phyloP scores from a whole-genome alignment of 768 basidiomycete species.

The Trametes cinnabarina region DNA sequence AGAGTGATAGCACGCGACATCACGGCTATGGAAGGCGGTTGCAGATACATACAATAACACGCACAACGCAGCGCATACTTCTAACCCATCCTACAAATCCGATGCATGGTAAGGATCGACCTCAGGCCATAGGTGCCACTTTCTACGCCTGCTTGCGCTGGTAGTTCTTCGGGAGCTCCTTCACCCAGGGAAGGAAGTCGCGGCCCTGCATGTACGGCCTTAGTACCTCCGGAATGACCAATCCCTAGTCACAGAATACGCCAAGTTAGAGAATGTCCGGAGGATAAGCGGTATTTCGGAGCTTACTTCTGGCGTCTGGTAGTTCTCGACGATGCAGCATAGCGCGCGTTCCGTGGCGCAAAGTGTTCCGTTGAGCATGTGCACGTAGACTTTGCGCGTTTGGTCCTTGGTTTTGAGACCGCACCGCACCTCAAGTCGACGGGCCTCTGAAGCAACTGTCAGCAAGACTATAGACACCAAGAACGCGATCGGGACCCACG shows the following conservation, averaged over 20 bases:
- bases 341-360: conserved; percentile 96
- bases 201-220: conserved; percentile 96
- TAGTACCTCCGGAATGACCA: conserved; percentile 85
- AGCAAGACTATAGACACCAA: not conserved
- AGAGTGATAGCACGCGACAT: too few species aligned
- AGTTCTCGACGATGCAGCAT: conserved; percentile 98
- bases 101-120: too few species aligned
- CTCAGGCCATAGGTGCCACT: not conserved
- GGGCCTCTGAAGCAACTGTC: conserved; percentile 62
- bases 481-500: conserved; percentile 54
- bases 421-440: conserved; percentile 89
- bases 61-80: conserved; percentile 7
- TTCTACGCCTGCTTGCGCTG: conserved; percentile 65
- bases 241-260: conserved; percentile 53
- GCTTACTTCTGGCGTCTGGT: conserved; percentile 89
- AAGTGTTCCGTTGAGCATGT: conserved; percentile 98
- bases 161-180: conserved; percentile 73
- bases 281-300: conserved; percentile 10
- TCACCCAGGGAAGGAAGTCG: conserved; percentile 82
- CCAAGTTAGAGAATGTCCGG: not conserved
- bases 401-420: conserved; percentile 91
- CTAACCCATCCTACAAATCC: not conserved
- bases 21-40: too few species aligned
- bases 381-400: conserved; percentile 89
- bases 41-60: not conserved